Evolutionary conservation across 2,329 filamentous ascomycete genomes (phyloP), one percentile per base, ranked within the genome.

Genomic region (Niveomyces coronatus): DNA sequence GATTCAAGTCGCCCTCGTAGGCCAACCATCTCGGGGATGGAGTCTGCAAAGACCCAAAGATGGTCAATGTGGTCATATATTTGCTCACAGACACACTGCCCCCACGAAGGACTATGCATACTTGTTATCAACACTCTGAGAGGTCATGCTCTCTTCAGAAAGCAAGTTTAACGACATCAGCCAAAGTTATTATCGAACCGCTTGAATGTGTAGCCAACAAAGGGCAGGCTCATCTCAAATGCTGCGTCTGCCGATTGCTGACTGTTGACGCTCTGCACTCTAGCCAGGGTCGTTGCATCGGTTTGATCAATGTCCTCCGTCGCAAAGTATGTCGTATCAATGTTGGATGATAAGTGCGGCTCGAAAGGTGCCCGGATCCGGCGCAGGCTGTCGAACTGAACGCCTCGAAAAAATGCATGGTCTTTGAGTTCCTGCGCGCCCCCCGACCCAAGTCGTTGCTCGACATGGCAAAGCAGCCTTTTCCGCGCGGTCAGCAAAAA

Each of bases 271-370:
- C 35, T 85, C 85, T 93, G 85, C 15, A 85, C 85, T 57, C 86
- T 84, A 53, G 94, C 74, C 47, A 85, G 74, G 17, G 87, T 91
- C 39, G 84, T 86, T 47, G 87, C 94, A 59, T 95, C 88, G 39
- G 87, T 89, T 67, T 96, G 89, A 51, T 94, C 87, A 55, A 98
- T 95, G 62, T 98, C 91, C 55, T 98, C 91, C 37, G 87, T 95
- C 9, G 91, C 91, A 78, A 98, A 98, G 70, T 98, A 96, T 32
- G 88, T 89, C 15, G 91, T 94, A 57, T 98, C 91, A 52, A 94
- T 83, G 60, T 91, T 91, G 46, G 86, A 94, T 44, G 84, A 83
- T 47, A 98, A 70, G 54, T 87, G 86, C 3, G 91, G 91, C 65
- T 96, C 89, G 57, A 98, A 98, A 1, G 91, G 91, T 42, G 91